phyloP scores from a whole-genome alignment of 129 eudicot genomes.

The Cynara cardunculus region DNA sequence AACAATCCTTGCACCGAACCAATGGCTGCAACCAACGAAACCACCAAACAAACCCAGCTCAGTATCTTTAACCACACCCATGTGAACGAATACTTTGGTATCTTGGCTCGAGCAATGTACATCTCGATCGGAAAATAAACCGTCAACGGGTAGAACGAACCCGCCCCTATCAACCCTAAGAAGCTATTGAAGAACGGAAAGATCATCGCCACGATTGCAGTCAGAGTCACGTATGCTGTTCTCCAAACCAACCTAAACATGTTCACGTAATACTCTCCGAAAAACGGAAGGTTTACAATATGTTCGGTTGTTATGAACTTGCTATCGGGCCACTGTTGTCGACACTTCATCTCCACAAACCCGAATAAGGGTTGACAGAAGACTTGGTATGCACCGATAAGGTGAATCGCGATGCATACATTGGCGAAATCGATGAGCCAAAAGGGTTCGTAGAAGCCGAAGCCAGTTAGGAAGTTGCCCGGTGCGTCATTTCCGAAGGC shows the following conservation, averaged over 20 bases:
- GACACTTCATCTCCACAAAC: constrained; percentile 46
- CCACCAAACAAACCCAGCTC: constrained; percentile 61
- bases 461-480: constrained; percentile 87
- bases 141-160: constrained; percentile 71
- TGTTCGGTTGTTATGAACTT: constrained; percentile 54
- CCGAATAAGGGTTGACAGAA: constrained; percentile 69
- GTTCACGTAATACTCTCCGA: constrained; percentile 48
- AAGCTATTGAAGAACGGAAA: constrained; percentile 81
- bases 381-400: constrained; percentile 88
- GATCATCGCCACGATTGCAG: constrained; percentile 68
- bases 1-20: constrained; percentile 73
- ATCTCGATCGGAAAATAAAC: constrained; percentile 85
- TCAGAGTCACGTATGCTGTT: constrained; percentile 51
- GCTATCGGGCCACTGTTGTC: constrained; percentile 56
- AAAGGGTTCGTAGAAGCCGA: constrained; percentile 85
- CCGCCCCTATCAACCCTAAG: constrained; percentile 78
- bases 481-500: constrained; percentile 88
- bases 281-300: constrained; percentile 34
- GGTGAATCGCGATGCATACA: constrained; percentile 70
- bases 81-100: constrained; percentile 53
- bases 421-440: constrained; percentile 88
- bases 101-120: constrained; percentile 67
- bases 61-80: constrained; percentile 71
- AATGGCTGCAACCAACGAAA: constrained; percentile 69
- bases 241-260: constrained; percentile 78